phyloP scores from a whole-genome alignment of 2,329 filamentous ascomycete genomes.

The Alternaria viburni region DNA sequence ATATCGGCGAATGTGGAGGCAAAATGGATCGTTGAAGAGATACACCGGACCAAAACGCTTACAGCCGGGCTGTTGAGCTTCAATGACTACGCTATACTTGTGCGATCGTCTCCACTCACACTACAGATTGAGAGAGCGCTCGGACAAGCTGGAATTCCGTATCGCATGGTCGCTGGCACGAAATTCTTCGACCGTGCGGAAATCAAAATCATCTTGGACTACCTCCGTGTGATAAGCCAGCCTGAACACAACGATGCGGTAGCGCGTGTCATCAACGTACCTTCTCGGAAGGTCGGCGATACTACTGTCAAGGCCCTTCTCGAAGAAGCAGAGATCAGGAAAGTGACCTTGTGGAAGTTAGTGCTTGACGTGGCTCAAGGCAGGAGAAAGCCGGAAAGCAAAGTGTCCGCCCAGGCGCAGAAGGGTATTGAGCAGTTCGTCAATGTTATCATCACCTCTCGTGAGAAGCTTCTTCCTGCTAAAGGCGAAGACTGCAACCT shows the following conservation, averaged over 20 bases:
- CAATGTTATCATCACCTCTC: constrained; percentile 64
- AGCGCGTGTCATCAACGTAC: constrained; percentile 82
- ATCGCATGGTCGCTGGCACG: constrained; percentile 89
- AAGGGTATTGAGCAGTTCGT: constrained; percentile 65
- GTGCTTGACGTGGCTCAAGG: constrained; percentile 66
- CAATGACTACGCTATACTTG: constrained; percentile 82
- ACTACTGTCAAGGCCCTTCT: constrained; percentile 75
- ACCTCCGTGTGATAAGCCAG: constrained; percentile 83
- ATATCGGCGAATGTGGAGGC: constrained; percentile 75
- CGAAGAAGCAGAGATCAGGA: constrained; percentile 75
- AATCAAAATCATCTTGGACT: constrained; percentile 86
- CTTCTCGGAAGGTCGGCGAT: constrained; percentile 80
- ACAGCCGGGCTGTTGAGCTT: constrained; percentile 75
- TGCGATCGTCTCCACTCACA: constrained; percentile 84
- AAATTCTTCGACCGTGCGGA: constrained; percentile 93
- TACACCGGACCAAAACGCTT: constrained; percentile 72
- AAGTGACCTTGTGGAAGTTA: constrained; percentile 77
- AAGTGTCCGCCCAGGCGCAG: constrained; percentile 61
- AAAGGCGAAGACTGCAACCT: constrained; percentile 48
- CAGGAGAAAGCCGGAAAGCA: constrained; percentile 57
- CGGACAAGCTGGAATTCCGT: constrained; percentile 80
- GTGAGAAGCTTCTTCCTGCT: constrained; percentile 60
- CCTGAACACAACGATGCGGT: constrained; percentile 88
- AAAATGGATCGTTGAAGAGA: constrained; percentile 86
- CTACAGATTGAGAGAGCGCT: constrained; percentile 84